These are phyloP conservation scores for Exophiala bonariae DNA, from an alignment of 2,329 filamentous ascomycete species.

Conservation along the genomic window DNA sequence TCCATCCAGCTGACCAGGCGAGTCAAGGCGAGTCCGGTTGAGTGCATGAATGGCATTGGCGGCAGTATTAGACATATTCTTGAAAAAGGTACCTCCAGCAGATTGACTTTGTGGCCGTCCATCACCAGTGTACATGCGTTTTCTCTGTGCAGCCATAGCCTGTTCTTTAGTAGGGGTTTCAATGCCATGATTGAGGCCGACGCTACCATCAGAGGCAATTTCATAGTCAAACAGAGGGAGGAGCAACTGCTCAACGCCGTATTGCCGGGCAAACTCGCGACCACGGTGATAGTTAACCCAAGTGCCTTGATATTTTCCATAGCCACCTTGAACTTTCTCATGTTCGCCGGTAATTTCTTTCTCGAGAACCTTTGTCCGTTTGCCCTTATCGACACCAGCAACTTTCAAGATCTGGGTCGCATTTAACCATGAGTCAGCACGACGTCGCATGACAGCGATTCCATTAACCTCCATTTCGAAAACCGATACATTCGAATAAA, in stretches of 20 bases:
- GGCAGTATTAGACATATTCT: constrained; percentile 91
- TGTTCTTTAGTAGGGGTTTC: constrained; percentile 98
- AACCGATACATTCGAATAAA: constrained; percentile 92
- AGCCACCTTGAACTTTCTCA: constrained; percentile 97
- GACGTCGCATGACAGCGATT: constrained; percentile 91
- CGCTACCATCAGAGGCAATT: constrained; percentile 52
- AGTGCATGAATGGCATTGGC: constrained; percentile 93
- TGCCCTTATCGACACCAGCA: constrained; percentile 94
- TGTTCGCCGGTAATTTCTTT: constrained; percentile 98
- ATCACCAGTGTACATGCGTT: constrained; percentile 85
- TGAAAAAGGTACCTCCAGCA: constrained; percentile 87
- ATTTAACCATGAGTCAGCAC: constrained; percentile 94
- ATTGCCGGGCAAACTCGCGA: constrained; percentile 82
- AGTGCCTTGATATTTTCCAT: constrained; percentile 98
- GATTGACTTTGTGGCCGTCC: constrained; percentile 62
- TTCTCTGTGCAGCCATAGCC: constrained; percentile 92
- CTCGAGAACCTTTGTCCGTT: constrained; percentile 94
- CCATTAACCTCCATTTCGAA: constrained; percentile 98
- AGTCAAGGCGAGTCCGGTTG: constrained; percentile 93
- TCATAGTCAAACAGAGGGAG: constrained; percentile 52
- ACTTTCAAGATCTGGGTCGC: constrained; percentile 98
- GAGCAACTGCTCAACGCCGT: constrained; percentile 54
- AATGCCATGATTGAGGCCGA: constrained; percentile 69
- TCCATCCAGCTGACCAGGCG: constrained; percentile 68
- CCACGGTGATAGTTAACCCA: constrained; percentile 96